Evolutionary conservation across 371 early-diverging fungal genomes (phyloP).

Genomic region (Apophysomyces ossiformis): DNA sequence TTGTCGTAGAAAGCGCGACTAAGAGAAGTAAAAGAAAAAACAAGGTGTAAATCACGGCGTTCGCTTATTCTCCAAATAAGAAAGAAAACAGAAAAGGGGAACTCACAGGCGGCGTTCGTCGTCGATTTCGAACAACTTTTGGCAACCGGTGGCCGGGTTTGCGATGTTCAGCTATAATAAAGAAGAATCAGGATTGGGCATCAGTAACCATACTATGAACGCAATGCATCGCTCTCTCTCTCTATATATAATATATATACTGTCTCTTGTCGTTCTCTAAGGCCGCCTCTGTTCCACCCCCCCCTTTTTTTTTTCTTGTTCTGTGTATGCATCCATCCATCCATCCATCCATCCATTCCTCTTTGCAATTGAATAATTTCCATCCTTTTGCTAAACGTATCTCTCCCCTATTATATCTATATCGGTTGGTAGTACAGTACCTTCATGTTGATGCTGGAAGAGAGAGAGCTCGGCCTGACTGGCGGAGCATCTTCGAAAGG

Average conservation of each 20-base stretch:
- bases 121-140: conserved; percentile 98
- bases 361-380: not conserved
- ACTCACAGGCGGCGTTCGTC: conserved; percentile 95
- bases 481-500: conserved; percentile 5
- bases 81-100: no score
- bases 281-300: not conserved
- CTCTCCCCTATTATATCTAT: not conserved
- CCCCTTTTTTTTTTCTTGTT: not conserved
- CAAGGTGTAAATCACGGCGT: not conserved
- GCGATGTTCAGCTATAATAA: conserved; percentile 93
- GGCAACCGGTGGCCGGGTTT: conserved; percentile 98
- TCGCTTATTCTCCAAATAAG: no score
- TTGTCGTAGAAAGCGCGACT: conserved; percentile 98
- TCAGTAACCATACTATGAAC: no score
- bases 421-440: not conserved
- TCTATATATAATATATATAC: no score
- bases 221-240: no score
- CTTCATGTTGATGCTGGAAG: conserved; percentile 4
- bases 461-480: conserved; percentile 4
- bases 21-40: conserved; percentile 15
- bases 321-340: not conserved
- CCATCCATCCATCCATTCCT: conserved; percentile 6
- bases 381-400: not conserved
- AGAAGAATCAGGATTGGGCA: no score
- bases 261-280: not conserved